These are phyloP conservation scores for Nicotiana benthamiana DNA, from an alignment of 257 asterid genomes.

Conservation along the genomic window DNA sequence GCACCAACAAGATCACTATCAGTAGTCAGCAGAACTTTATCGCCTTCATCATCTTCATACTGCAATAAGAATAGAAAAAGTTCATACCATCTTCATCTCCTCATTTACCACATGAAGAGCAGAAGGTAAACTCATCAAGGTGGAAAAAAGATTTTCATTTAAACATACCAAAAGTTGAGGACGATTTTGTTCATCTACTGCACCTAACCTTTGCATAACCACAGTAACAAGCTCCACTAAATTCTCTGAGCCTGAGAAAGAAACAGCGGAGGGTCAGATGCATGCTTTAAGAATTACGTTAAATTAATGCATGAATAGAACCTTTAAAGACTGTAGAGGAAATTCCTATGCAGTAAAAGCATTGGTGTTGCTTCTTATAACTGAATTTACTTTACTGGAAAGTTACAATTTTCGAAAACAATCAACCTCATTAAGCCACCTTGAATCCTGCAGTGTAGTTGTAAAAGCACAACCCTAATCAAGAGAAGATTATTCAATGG, in stretches of 20 bases:
- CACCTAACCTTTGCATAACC: slow-evolving; percentile 64
- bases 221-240: slow-evolving; percentile 74
- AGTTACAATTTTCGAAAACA: not conserved
- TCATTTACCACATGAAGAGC: slow-evolving; percentile 3
- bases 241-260: slow-evolving; percentile 56
- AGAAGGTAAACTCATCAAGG: not conserved
- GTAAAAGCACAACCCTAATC: slow-evolving; percentile 2
- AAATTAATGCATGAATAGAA: not conserved
- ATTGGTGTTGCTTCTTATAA: not conserved
- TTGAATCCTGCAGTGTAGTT: not conserved
- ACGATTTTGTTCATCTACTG: slow-evolving; percentile 24
- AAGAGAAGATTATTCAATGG: not conserved
- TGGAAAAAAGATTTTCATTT: not conserved
- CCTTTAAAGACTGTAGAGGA: not conserved
- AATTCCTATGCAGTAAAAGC: not conserved
- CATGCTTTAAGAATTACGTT: not conserved
- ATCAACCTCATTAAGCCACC: not conserved
- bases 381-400: not conserved
- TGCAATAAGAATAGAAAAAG: slow-evolving; percentile 16
- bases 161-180: slow-evolving; percentile 81
- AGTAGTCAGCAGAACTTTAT: slow-evolving; percentile 72
- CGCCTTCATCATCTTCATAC: slow-evolving; percentile 98
- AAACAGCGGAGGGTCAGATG: not conserved
- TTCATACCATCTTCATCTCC: not conserved
- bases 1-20: slow-evolving; percentile 86